Evolutionary conservation across 495 filamentous ascomycete species (phyloP).

Genomic region (Aspergillus ellipticus): DNA sequence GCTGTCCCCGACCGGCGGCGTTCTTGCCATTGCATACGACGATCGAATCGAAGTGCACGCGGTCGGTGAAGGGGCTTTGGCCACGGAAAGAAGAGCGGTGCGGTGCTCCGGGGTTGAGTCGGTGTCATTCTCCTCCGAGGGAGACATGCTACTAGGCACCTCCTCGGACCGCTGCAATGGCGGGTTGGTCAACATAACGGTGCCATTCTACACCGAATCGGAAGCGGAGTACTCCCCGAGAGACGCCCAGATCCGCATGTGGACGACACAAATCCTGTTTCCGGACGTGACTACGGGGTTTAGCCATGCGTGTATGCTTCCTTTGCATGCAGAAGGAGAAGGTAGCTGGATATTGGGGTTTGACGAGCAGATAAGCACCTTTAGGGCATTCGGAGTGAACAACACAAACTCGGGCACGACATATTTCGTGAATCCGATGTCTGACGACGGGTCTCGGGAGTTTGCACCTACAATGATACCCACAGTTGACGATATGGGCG

Average conservation of each 20-base stretch:
- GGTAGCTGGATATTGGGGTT: conserved; percentile 77
- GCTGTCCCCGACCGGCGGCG: conserved; percentile 73
- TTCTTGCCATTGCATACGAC: conserved; percentile 82
- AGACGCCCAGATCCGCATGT: conserved; percentile 70
- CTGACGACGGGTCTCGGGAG: conserved; percentile 30
- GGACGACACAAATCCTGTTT: conserved; percentile 87
- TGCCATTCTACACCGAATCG: conserved; percentile 65
- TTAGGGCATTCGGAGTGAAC: conserved; percentile 70
- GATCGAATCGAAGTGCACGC: conserved; percentile 84
- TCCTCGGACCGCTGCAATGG: conserved; percentile 59
- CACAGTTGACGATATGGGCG: conserved; percentile 61
- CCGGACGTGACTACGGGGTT: conserved; percentile 72
- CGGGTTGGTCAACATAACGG: conserved; percentile 73
- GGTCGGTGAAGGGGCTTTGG: conserved; percentile 56
- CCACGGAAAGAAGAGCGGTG: conserved; percentile 70
- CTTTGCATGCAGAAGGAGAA: conserved; percentile 65
- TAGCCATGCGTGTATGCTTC: conserved; percentile 71
- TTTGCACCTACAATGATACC: conserved; percentile 65
- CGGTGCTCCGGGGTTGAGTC: conserved; percentile 78
- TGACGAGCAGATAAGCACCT: conserved; percentile 70
- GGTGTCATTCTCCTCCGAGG: conserved; percentile 78
- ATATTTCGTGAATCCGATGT: conserved; percentile 72
- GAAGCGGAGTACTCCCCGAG: conserved; percentile 45
- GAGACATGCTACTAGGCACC: conserved; percentile 79
- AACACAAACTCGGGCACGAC: conserved; percentile 72